Percentiles rank a stretch among this genome's conserved stretches.
Evolutionary conservation across 2,329 filamentous ascomycete species (phyloP).

Genomic region (Fusarium napiforme): DNA sequence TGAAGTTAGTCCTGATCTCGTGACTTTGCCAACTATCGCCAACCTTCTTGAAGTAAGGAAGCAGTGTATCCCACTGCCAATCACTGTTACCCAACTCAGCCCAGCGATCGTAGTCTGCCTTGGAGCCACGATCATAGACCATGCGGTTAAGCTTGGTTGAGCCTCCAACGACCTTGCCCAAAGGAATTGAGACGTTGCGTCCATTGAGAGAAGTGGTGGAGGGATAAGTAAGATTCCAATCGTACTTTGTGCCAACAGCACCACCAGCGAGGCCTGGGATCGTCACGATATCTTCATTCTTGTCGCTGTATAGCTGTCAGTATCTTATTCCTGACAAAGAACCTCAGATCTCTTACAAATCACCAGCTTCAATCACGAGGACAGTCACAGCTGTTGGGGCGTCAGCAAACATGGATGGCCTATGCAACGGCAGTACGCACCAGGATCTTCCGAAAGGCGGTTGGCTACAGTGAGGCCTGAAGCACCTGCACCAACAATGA

Average conservation of each 20-base stretch:
- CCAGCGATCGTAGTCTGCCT: slow-evolving; percentile 59
- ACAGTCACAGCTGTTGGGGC: slow-evolving; percentile 24
- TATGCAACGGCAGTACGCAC: neutral
- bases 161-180: slow-evolving; percentile 54
- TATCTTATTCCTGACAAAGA: rapidly evolving
- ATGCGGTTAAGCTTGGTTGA: slow-evolving; percentile 55
- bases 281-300: slow-evolving; percentile 32
- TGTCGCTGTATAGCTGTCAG: slow-evolving; percentile 9
- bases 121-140: slow-evolving; percentile 51
- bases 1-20: neutral
- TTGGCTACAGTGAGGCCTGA: slow-evolving; percentile 38
- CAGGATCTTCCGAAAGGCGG: slow-evolving; percentile 31
- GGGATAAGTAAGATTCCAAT: slow-evolving; percentile 37
- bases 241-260: slow-evolving; percentile 40
- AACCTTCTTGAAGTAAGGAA: slow-evolving; percentile 59
- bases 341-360: slow-evolving; percentile 20
- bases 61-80: slow-evolving; percentile 52
- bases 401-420: neutral
- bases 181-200: slow-evolving; percentile 22
- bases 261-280: slow-evolving; percentile 38
- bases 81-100: slow-evolving; percentile 56
- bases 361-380: slow-evolving; percentile 38
- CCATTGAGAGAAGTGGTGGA: slow-evolving; percentile 18
- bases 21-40: too few species aligned
- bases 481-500: slow-evolving; percentile 36